Conservation (phyloP, 352 stramenopile genomes). For the Pythium brachiatum region DNA sequence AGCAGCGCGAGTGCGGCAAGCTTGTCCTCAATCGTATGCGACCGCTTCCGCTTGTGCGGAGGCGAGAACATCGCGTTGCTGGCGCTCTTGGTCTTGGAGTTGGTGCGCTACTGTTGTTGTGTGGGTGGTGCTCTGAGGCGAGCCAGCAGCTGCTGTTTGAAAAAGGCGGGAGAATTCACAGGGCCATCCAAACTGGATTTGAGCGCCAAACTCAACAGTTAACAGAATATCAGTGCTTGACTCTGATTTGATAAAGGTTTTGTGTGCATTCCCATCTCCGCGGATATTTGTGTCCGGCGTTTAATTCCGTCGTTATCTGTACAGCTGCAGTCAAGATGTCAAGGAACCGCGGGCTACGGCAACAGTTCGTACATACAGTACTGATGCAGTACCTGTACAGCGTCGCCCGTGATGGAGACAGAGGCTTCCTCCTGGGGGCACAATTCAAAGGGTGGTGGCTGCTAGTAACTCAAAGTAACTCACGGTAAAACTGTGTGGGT, state of each 20-base stretch:
- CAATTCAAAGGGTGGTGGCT: too few species aligned
- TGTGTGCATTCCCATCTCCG: background rate
- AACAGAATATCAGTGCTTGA: background rate
- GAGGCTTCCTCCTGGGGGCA: too few species aligned
- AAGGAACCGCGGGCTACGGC: too few species aligned
- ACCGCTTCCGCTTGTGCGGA: background rate
- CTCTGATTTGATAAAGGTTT: background rate
- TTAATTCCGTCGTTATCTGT: background rate
- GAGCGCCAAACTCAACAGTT: background rate
- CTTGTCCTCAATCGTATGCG: background rate
- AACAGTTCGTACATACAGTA: too few species aligned
- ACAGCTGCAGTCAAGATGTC: too few species aligned
- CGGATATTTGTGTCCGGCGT: conserved; percentile 1
- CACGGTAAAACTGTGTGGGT: too few species aligned
- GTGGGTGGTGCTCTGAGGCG: background rate
- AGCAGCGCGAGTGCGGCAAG: background rate
- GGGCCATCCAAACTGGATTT: background rate
- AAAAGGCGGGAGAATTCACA: background rate
- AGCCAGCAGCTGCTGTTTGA: background rate
- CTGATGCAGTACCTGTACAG: too few species aligned
- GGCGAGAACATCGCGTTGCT: background rate
- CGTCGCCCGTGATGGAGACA: too few species aligned
- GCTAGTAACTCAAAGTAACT: too few species aligned
- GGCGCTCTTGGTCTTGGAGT: background rate
- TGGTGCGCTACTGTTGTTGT: background rate